These are phyloP conservation scores for Fragaria iinumae DNA, from an alignment of 306 rosid species.

Conservation along the genomic window DNA sequence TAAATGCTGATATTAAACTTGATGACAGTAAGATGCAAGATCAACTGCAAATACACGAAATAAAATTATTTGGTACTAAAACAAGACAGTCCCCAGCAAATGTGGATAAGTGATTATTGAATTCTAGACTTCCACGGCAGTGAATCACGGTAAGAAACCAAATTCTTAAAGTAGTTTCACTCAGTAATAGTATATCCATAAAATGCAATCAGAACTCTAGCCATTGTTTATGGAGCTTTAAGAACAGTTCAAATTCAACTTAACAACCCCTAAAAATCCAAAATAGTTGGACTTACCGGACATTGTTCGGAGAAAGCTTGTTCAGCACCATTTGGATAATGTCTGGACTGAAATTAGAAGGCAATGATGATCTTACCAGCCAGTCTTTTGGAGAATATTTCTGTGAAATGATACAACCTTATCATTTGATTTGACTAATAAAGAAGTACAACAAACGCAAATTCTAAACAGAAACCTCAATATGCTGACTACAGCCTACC, in stretches of 20 bases:
- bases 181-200: background rate
- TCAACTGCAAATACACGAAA: background rate
- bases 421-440: constrained; percentile 16
- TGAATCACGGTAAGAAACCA: background rate
- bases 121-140: background rate
- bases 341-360: constrained; percentile 57
- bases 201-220: background rate
- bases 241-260: background rate
- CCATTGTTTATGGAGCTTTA: background rate
- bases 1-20: background rate
- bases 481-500: background rate
- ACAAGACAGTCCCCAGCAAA: background rate
- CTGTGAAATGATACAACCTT: constrained; percentile 42
- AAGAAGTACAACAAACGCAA: background rate
- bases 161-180: background rate
- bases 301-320: constrained; percentile 75
- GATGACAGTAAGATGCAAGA: background rate
- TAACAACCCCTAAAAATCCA: background rate
- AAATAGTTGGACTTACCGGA: constrained; percentile 49
- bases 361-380: constrained; percentile 80
- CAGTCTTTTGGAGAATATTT: constrained; percentile 87
- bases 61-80: background rate
- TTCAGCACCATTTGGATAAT: constrained; percentile 60
- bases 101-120: background rate
- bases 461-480: background rate